These are phyloP conservation scores for Pholiota molesta DNA, from an alignment of 768 basidiomycete genomes.

Conservation along the genomic window DNA sequence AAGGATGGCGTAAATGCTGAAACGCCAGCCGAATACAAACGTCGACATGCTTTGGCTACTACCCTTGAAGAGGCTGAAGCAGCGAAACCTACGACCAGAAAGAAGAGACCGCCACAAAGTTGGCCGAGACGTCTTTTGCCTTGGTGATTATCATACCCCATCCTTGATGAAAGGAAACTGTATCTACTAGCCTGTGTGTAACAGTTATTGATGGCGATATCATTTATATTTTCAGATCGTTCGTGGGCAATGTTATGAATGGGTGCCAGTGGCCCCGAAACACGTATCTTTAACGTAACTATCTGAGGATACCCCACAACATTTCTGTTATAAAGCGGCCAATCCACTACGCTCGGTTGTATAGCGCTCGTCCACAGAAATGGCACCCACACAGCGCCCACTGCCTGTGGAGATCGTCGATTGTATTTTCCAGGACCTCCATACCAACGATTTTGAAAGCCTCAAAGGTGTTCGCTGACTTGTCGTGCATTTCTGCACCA, in stretches of 20 bases:
- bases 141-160: conserved; percentile 7
- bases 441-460: background rate
- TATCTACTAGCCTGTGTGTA: conserved; percentile 2
- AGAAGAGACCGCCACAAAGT: conserved; percentile 3
- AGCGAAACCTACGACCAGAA: background rate
- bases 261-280: background rate
- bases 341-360: background rate
- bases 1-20: conserved; percentile 53
- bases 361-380: background rate
- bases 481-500: conserved; percentile 14
- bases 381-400: background rate
- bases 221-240: background rate
- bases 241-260: background rate
- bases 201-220: background rate
- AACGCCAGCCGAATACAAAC: conserved; percentile 82
- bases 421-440: conserved; percentile 13
- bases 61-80: conserved; percentile 16
- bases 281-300: background rate
- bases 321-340: background rate
- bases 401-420: conserved; percentile 19
- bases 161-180: background rate
- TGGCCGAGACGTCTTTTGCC: conserved; percentile 16
- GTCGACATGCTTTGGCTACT: conserved; percentile 43
- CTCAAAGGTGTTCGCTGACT: conserved; percentile 17
- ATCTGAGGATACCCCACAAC: background rate